Base-by-base conservation (phyloP, 352 stramenopile genomes). In the Phytopythium sindhum region DNA sequence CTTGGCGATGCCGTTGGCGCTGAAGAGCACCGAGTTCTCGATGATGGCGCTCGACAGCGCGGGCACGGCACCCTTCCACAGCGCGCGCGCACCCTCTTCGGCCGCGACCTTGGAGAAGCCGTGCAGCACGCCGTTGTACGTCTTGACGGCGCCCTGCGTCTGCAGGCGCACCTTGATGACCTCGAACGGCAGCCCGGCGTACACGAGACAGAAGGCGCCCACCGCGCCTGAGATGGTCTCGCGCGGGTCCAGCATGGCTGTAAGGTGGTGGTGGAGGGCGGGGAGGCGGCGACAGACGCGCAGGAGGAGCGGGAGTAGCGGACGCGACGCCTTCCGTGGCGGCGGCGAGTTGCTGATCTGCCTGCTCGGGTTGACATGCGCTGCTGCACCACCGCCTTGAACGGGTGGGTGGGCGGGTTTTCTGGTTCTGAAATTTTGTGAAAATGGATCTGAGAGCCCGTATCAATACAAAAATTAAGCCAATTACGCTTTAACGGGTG, bases 1-100 rank as follows among this genome's bases (percentile, higher is more conserved):
- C n/a, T 86, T 79, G 29, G 89, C 80, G 41, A 89, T 77, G 21
- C 88, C 88, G 55, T 96, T 96, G 48, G 82, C 86, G 41, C 81
- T 94, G 64, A 97, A 97, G 28, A 97, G 78, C 57, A 97, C 89
- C 51, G 89, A 88, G 72, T 97, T 97, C 58, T 97, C 89, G 54
- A 97, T 89, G 64, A 96, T 87, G 28, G 89, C 90, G 72, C 85
- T 95, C 41, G 80, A 89, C 21, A 97, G 80, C 57, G 89, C 89
- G 2, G 89, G 89, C 59, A 93, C 73, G 0, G 88, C 87, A n/a
- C 89, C 89, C 70, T 92, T 93, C 85, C 88, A 97, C n/a, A 97
- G 83, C 66, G 89, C 77, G 9, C 74, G 53, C 5, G 85, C 64
- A 45, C 86, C 84, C 57, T 96, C 87, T 48, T 93, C 80, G 9